Evolutionary conservation across 192 early-diverging fungal species (phyloP), one percentile per base, ranked within the genome.

Genomic region (Gaertneriomyces sp.): DNA sequence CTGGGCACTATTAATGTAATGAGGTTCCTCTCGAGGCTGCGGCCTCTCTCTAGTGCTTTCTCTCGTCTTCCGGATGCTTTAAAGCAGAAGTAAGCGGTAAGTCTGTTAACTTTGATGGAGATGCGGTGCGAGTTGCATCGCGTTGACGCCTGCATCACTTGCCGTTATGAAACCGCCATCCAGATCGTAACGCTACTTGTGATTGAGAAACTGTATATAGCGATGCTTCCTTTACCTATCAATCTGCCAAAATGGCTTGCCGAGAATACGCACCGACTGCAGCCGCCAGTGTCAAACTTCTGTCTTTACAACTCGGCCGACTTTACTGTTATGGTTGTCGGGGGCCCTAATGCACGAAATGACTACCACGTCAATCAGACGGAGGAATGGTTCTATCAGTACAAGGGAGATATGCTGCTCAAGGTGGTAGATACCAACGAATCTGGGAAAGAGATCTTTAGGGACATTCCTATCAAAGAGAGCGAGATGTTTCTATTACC

Each of bases 351-450:
- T 76, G 82, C 84, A 53, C 86, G 96, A 38, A 95, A 92, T 14
- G 96, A 99, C 79, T 99, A 93, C 77, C 96, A 99, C 69, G 76
- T 97, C 63, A 99, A 99, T 77, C 84, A 87, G 58, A 99, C 96
- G 4, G 96, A 98, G 82, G 96, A 99, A 69, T 99, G 93, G 91
- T 99, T 99, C 76, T 93, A 89, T 77, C 94, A 97, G 74, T 74
- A 92, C 78, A 91, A 91, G 72, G 96, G 96, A 6, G 83, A 88
- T 47, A 91, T 99, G 93, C 60, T 92, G n/a, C 78, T 99, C 52
- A 94, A 93, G 50, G 85, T 96, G 58, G 92, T 95, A 2, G 85
- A 89, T 39, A 65, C 81, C 54, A 89, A 86, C 61, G 86, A 84
- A 51, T 46, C 39, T 11, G 61, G 61, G 11, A 41, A 63, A 38